These are phyloP conservation scores for Fagopyrum esculentum DNA, from an alignment of 148 eudicot genomes.

Conservation along the genomic window DNA sequence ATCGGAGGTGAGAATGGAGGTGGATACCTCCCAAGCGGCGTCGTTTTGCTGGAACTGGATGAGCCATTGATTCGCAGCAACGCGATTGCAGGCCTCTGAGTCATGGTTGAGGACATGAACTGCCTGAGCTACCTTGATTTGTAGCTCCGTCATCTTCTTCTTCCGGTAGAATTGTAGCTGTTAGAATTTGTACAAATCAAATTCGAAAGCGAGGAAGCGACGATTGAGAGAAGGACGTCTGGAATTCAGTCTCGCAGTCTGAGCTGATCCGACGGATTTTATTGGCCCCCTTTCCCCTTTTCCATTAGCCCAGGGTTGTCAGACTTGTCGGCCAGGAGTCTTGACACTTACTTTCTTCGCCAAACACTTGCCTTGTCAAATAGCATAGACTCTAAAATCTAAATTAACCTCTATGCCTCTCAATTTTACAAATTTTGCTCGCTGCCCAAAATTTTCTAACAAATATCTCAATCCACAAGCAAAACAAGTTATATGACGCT, in stretches of 20 bases:
- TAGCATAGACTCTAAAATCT: too few relatives aligned
- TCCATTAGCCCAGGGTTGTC: background rate
- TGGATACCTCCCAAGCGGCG: constrained; percentile 86
- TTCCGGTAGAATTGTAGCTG: background rate
- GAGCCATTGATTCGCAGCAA: constrained; percentile 93
- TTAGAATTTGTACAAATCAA: background rate
- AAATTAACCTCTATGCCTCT: too few relatives aligned
- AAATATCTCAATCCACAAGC: too few relatives aligned
- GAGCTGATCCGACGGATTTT: constrained; percentile 4
- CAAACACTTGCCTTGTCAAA: too few relatives aligned
- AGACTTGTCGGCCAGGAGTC: background rate
- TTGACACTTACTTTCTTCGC: too few relatives aligned
- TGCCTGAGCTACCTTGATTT: constrained; percentile 75
- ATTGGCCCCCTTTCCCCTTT: background rate
- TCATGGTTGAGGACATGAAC: constrained; percentile 84
- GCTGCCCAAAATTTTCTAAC: too few relatives aligned
- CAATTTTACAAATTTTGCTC: too few relatives aligned
- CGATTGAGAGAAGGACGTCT: constrained; percentile 9
- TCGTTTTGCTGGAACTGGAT: constrained; percentile 82
- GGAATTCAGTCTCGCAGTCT: background rate
- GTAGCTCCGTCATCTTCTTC: constrained; percentile 40
- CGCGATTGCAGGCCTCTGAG: constrained; percentile 70
- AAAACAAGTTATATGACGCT: too few relatives aligned
- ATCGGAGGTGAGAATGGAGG: constrained; percentile 54
- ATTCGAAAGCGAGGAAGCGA: constrained; percentile 3